These are phyloP conservation scores for Trichosanthes truncata DNA, from an alignment of 306 rosid genomes.

Conservation along the genomic window DNA sequence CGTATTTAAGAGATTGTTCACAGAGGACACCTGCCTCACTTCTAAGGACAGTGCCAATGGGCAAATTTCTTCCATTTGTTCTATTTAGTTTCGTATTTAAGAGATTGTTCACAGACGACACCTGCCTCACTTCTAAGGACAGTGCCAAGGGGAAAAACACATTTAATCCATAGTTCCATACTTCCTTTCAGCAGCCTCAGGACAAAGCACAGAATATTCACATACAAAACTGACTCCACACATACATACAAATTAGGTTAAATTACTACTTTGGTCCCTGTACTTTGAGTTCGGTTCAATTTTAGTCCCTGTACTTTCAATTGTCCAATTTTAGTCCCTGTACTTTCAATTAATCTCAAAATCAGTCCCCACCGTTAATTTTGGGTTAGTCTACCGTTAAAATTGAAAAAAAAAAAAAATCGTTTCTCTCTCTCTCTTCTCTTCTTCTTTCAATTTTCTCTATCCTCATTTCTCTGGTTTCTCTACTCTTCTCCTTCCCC, in stretches of 20 bases:
- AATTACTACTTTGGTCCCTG: too few relatives aligned
- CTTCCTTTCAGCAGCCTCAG: background rate
- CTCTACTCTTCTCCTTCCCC: too few relatives aligned
- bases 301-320: too few relatives aligned
- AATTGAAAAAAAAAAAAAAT: too few relatives aligned
- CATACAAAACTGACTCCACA: background rate
- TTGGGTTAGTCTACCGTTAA: too few relatives aligned
- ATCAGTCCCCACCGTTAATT: too few relatives aligned
- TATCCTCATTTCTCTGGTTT: too few relatives aligned
- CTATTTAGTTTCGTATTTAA: background rate
- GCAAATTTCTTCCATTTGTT: background rate
- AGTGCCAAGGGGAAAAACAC: background rate
- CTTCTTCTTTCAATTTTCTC: too few relatives aligned
- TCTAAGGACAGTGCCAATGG: background rate
- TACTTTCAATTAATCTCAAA: too few relatives aligned
- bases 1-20: background rate
- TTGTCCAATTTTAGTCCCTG: too few relatives aligned
- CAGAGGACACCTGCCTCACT: background rate
- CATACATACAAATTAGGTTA: background rate
- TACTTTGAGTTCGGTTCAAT: too few relatives aligned
- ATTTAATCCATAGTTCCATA: background rate
- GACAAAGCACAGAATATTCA: background rate
- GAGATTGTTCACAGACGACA: background rate
- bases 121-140: background rate
- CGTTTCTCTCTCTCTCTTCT: too few relatives aligned